These are phyloP conservation scores for Phytophthora pisi DNA, from an alignment of 352 stramenopile genomes.

Conservation along the genomic window DNA sequence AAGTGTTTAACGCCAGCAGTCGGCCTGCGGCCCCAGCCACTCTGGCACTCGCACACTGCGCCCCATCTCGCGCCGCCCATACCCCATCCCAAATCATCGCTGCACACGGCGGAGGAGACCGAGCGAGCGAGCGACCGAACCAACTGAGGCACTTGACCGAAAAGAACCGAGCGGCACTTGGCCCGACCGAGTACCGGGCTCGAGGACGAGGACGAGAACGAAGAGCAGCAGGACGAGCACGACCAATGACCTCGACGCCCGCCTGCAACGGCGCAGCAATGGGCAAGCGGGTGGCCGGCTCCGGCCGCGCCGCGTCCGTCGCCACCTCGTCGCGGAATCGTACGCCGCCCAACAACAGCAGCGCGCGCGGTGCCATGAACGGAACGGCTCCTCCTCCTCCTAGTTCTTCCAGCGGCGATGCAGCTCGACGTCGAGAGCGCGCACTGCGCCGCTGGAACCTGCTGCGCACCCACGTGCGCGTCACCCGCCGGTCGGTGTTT, in stretches of 20 bases:
- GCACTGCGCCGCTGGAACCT: constrained; percentile 57
- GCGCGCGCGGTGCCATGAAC: background rate
- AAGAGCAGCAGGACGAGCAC: background rate
- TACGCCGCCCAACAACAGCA: background rate
- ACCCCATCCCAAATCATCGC: constrained; percentile 33
- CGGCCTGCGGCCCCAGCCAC: background rate
- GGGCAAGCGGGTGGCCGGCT: background rate
- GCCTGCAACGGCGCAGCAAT: constrained; percentile 18
- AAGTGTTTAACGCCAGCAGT: constrained; percentile 24
- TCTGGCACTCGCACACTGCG: constrained; percentile 8
- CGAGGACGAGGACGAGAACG: background rate
- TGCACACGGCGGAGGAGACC: constrained; percentile 8
- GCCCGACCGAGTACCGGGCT: no score
- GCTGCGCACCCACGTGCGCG: constrained; percentile 67
- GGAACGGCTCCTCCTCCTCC: background rate
- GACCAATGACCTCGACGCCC: constrained; percentile 26
- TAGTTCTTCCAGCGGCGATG: background rate
- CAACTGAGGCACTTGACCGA: constrained; percentile 23
- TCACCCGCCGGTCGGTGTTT: constrained; percentile 58
- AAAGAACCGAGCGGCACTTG: constrained; percentile 4
- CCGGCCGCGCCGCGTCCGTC: background rate
- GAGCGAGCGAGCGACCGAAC: background rate
- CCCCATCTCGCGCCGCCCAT: constrained; percentile 17
- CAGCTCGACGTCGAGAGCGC: constrained; percentile 6
- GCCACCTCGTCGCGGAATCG: background rate